Evolutionary conservation across 2,329 filamentous ascomycete genomes (phyloP), one percentile per base, ranked within the genome.

Genomic region (Fusarium humuli): DNA sequence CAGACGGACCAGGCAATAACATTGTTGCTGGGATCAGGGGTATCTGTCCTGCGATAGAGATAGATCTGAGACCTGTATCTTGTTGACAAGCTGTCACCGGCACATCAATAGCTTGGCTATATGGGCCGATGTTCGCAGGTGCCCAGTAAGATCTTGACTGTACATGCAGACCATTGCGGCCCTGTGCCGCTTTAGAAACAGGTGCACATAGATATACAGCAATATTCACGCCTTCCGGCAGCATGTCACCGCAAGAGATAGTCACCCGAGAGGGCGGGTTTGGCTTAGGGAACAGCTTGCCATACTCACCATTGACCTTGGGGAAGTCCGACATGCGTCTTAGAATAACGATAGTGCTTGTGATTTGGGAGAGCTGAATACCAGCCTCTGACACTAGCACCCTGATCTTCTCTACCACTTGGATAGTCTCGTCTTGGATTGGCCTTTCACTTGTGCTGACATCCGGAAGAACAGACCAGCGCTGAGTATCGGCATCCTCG

Each of bases 131-230:
- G 76, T 98, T 98, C 22, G 96, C 95, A 0, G 96, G 96, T 0
- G 96, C 96, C 96, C 96, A 99, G 84, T 98, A 98, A 13, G 94
- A 97, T 41, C 93, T 86, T 6, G 92, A 94, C 80, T 98, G 96
- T 8, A 99, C 94, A 78, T 99, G 96, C 2, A 98, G 86, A 1
- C 88, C 88, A 54, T 85, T 84, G 80, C 92, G 80, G 32, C 77
- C 73, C n/a, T 57, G 56, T 7, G 55, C 65, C 11, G 67, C 61
- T 23, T 79, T 65, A 3, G 65, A 65, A 2, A 75, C 67, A 25
- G 83, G 82, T 6, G 83, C 77, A 2, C 82, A 81, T 41, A 88
- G 77, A 70, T 85, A 83, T 67, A 95, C 86, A 18, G 92, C 81
- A 55, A 91, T 87, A 63, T 90, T 85, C 53, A 85, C 81, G 12